Conservation (phyloP, 192 early-diverging fungal species). For the Coemansia sp. region DNA sequence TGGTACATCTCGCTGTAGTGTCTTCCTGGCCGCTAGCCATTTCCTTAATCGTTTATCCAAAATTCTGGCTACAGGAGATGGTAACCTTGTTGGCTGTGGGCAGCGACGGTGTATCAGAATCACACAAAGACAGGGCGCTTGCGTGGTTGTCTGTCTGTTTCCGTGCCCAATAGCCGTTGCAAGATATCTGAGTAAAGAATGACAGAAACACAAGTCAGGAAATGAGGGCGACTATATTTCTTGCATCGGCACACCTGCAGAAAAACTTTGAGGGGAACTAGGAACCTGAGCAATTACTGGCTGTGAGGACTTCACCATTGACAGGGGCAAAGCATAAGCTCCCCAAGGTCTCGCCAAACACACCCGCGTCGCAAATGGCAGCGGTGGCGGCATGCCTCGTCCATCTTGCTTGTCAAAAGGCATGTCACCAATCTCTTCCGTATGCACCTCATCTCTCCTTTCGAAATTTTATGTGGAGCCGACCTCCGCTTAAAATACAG, state of each 20-base stretch:
- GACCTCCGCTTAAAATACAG: not conserved
- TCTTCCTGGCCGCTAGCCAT: not conserved
- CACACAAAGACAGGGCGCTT: not conserved
- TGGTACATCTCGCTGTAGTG: not conserved
- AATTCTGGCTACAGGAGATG: not conserved
- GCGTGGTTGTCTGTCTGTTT: not conserved
- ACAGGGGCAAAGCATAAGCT: not conserved
- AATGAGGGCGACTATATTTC: not conserved
- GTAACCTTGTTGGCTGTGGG: not conserved
- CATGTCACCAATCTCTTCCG: not conserved
- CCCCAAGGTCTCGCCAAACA: not conserved
- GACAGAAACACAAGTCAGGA: not conserved
- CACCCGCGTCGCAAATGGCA: not conserved
- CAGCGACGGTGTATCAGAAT: not conserved
- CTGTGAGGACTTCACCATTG: not conserved
- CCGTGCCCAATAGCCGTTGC: not conserved
- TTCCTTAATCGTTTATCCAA: not conserved
- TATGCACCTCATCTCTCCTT: too few species aligned
- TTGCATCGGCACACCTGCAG: not conserved
- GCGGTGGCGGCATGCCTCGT: not conserved
- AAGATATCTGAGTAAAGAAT: not conserved
- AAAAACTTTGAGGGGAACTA: not conserved
- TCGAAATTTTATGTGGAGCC: not conserved
- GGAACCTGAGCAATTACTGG: not conserved
- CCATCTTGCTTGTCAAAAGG: not conserved